Conservation (phyloP, 495 filamentous ascomycete species). For the Penicillium pancosmium region DNA sequence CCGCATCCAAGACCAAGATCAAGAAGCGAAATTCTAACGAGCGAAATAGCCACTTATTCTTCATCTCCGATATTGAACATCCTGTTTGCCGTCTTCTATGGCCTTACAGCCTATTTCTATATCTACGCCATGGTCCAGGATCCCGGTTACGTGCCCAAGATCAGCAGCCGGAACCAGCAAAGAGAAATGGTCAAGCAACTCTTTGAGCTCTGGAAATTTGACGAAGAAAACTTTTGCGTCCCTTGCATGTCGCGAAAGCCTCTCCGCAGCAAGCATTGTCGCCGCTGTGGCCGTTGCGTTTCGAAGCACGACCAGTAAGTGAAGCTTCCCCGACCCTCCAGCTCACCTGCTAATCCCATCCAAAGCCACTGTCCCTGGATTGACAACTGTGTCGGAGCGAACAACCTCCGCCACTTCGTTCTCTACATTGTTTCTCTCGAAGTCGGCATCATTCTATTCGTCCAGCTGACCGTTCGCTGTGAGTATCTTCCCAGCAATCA, state of each 20-base stretch:
- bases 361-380: conserved; percentile 96
- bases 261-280: conserved; percentile 93
- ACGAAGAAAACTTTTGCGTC: conserved; percentile 92
- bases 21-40: too few species aligned
- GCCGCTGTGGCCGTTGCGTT: conserved; percentile 85
- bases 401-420: conserved; percentile 95
- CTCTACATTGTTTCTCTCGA: conserved; percentile 80
- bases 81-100: conserved; percentile 64
- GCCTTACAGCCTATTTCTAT: conserved; percentile 82
- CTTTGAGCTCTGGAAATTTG: conserved; percentile 81
- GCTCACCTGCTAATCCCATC: conserved; percentile 40
- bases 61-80: conserved; percentile 72
- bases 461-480: conserved; percentile 57
- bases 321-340: too few species aligned
- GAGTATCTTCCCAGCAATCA: conserved; percentile 30
- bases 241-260: conserved; percentile 91
- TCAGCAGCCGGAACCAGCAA: conserved; percentile 83
- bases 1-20: conserved; percentile 4
- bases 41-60: conserved; percentile 59
- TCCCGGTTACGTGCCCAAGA: conserved; percentile 93
- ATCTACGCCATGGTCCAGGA: conserved; percentile 80
- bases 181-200: conserved; percentile 85
- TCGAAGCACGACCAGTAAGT: conserved; percentile 97
- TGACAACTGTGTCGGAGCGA: conserved; percentile 90
- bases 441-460: conserved; percentile 68